Evolutionary conservation across 2,329 filamentous ascomycete genomes (phyloP), one percentile per base, ranked within the genome.

Genomic region (Chaetomium sp.): DNA sequence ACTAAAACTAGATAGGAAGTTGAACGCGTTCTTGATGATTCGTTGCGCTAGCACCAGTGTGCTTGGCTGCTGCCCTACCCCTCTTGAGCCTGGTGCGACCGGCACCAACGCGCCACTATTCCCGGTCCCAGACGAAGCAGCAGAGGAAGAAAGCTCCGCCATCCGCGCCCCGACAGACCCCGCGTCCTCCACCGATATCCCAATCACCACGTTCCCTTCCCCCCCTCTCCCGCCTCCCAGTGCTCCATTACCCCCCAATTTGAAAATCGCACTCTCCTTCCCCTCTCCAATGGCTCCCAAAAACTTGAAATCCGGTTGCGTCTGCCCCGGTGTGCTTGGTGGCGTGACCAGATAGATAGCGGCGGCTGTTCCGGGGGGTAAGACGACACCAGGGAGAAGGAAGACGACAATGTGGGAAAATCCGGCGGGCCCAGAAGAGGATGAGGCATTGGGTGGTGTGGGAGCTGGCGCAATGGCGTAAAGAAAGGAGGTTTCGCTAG

Each of bases 1-100:
- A 57, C 87, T 89, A 76, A 95, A 97, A 65, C 90, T 88, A 3
- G 92, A 85, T 55, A 99, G 76, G 70, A 96, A 97, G 72, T 99
- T 96, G 72, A 97, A 99, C 11, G 92, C 94, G 71, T 96, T 96
- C 65, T 89, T 87, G 65, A 99, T 97, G 64, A 99, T 96, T 61
- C 89, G 79, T 72, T 97, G 91, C 35, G 94, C 94, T 32, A 99
- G 78, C 2, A 90, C 75, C 61, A 89, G 84, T 0, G 90, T 94
- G n/a, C 81, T 77, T 1, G 84, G 76, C 47, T 74, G 72, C 34
- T 57, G 65, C 58, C 59, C 68, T n/a, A 14, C 60, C 67, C 54
- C 64, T 27, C 19, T 27, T 27, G 67, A 8, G 11, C 32, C 35
- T 27, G 9, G 43, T 9, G 46, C 9, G 11, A 32, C 64, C 69